These are phyloP conservation scores for Paramecium bursaria DNA, from an alignment of 73 alveolate genomes.

Conservation along the genomic window DNA sequence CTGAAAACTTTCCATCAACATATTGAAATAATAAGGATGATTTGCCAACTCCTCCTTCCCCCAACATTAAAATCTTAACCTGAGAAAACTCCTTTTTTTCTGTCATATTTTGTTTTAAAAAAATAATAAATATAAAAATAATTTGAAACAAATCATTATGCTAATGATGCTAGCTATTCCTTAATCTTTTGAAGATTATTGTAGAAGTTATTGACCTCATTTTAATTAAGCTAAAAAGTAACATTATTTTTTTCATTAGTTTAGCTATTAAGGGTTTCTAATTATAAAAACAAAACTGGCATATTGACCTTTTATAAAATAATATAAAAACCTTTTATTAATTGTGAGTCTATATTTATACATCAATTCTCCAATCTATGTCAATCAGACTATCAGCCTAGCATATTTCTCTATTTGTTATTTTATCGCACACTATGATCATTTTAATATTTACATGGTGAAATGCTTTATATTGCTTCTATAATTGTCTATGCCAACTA, in stretches of 20 bases:
- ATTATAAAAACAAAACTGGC: conserved; percentile 42
- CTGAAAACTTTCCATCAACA: conserved; percentile 73
- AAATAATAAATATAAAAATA: no score
- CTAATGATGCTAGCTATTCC: conserved; percentile 33
- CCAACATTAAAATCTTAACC: conserved; percentile 69
- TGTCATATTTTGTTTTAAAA: no score
- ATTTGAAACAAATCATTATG: conserved; percentile 53
- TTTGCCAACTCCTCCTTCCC: conserved; percentile 89
- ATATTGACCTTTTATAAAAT: conserved; percentile 18
- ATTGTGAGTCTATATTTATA: conserved; percentile 40
- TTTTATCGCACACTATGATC: conserved; percentile 46
- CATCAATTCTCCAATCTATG: conserved; percentile 59
- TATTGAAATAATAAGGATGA: conserved; percentile 71
- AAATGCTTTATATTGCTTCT: neutral
- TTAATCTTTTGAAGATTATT: conserved; percentile 43
- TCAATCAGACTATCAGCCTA: conserved; percentile 52
- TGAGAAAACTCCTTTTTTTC: no score
- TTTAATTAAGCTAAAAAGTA: conserved; percentile 32
- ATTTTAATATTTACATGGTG: neutral
- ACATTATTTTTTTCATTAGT: conserved; percentile 52
- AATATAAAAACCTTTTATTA: neutral
- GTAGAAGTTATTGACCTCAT: conserved; percentile 55
- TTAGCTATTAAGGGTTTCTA: conserved; percentile 29
- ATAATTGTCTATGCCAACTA: neutral
- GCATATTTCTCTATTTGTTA: conserved; percentile 56